Evolutionary conservation across 148 eudicot genomes (phyloP), one percentile per base, ranked within the genome.

Genomic region (Selenicereus undatus): DNA sequence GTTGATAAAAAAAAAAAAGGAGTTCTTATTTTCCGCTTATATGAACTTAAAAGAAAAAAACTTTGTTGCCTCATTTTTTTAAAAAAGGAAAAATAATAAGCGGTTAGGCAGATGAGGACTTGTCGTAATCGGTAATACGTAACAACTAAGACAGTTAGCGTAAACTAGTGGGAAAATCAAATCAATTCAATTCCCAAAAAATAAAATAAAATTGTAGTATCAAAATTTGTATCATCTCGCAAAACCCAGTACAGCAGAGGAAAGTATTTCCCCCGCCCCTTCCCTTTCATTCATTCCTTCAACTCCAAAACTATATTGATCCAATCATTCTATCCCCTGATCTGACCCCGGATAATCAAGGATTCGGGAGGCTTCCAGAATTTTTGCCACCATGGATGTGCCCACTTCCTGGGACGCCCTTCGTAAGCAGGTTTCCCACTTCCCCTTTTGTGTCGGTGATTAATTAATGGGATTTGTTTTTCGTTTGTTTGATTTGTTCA

Each of bases 331-430:
- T 77, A 78, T 85, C 66, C 51, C 81, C 77, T 66, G 76, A 78
- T 66, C 79, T 76, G 27, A 43, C 42, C 18, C 45, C 26, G 29
- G 42, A 68, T 9, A 64, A 24, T 20, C 56, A 73, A 50, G 71
- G 74, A 65, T 54, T 20, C 16, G 71, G 13, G 71, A 58, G 80
- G 75, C 22, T 85, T 82, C 79, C 43, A 74, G 71, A 51, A 68
- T 68, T 80, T 78, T 74, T 43, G 30, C 82, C 82, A 73, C 76
- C 83, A 84, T 84, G 97, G 97, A 93, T 89, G 92, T 91, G 30
- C 90, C 92, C 32, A 86, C 73, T 64, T 93, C 97, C 39, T 93
- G 97, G 97, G 95, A 93, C 83, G 84, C 97, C 79, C 86, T 93
- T 77, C 89, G 95, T 17, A 93, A 93, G 36, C 92, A 93, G 97